Base-by-base conservation (phyloP, 2,329 filamentous ascomycete genomes). In the Penicillium digitatum region DNA sequence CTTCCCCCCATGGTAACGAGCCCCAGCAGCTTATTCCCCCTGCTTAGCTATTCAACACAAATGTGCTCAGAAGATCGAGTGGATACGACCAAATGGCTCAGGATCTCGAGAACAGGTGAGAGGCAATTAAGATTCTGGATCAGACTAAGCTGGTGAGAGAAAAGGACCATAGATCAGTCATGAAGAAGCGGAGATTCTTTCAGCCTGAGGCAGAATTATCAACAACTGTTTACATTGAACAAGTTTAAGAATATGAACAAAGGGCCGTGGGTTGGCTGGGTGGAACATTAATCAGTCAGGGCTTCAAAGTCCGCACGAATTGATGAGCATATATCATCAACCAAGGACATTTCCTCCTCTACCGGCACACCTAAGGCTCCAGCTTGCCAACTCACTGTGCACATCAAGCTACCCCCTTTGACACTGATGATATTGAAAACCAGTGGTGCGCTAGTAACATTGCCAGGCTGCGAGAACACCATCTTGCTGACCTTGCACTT, bases 401-500 rank as follows among this genome's bases (percentile, higher is more conserved):
- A 66, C 5, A 69, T 63, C 63, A 80, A 58, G 39, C 63, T 65
- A 0, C 76, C 76, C 0, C 66, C 69, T 42, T 75, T 73, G 18
- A 71, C 66, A 55, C 72, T 76, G 0, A 75, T 70, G 2, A 78
- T 47, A 57, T 75, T 78, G 57, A 80, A 74, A 29, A 64, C 68
- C 32, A 80, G 57, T 6, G 75, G 70, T 5, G 67, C 58, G 10
- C 74, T 72, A 5, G 61, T 59, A 2, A 68, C 72, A 56, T 75
- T 70, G 0, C 73, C 77, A 2, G 78, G 77, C 55, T 79, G 76
- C 6, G 72, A 70, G 60, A 80, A 80, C 1, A 78, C 54, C 63
- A 78, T 69, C 22, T 74, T 65, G 10, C 62, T 66, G 2, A 79
- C 63, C 9, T 50, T 47, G 52, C 34, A 56, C 2, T 39, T 34